Evolutionary conservation across 1,284 basidiomycete genomes (phyloP).

Genomic region (Leccinum subrobustum): DNA sequence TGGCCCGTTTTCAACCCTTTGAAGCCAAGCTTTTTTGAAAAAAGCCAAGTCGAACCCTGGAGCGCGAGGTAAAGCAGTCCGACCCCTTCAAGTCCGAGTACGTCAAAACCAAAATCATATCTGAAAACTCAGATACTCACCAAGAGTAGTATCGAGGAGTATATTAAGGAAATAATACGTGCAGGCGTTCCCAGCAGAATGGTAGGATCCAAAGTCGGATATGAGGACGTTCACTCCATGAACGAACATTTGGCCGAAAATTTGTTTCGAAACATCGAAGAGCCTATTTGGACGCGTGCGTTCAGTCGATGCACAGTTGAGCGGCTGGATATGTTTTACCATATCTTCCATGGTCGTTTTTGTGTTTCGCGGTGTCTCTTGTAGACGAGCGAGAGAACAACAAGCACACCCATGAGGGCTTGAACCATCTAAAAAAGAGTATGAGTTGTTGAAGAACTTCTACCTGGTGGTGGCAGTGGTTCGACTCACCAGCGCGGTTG

Average conservation of each 20-base stretch:
- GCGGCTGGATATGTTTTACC: constrained; percentile 47
- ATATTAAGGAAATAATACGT: constrained; percentile 94
- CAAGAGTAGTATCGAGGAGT: constrained; percentile 90
- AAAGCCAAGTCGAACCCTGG: constrained; percentile 65
- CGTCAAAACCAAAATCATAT: constrained; percentile 9
- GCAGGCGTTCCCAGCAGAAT: constrained; percentile 78
- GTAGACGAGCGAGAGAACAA: constrained; percentile 81
- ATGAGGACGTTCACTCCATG: constrained; percentile 87
- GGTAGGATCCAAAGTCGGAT: constrained; percentile 66
- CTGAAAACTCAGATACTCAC: constrained; percentile 41
- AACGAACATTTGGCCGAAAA: constrained; percentile 89
- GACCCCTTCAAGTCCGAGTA: constrained; percentile 55
- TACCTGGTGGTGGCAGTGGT: constrained; percentile 6
- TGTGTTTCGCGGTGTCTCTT: constrained; percentile 87
- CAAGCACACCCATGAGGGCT: constrained; percentile 83
- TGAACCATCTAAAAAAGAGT: constrained; percentile 63
- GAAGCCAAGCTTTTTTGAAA: constrained; percentile 63
- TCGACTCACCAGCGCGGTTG: constrained; percentile 58
- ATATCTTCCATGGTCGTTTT: constrained; percentile 90
- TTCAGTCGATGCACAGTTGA: constrained; percentile 1
- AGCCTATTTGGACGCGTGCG: constrained; percentile 47
- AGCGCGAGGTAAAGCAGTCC: constrained; percentile 81
- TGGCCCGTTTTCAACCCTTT: constrained; percentile 86
- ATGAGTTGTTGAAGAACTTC: background rate
- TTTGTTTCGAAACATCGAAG: constrained; percentile 90